phyloP scores from a whole-genome alignment of 2,329 filamentous ascomycete species.

The Albifimbria verrucaria region DNA sequence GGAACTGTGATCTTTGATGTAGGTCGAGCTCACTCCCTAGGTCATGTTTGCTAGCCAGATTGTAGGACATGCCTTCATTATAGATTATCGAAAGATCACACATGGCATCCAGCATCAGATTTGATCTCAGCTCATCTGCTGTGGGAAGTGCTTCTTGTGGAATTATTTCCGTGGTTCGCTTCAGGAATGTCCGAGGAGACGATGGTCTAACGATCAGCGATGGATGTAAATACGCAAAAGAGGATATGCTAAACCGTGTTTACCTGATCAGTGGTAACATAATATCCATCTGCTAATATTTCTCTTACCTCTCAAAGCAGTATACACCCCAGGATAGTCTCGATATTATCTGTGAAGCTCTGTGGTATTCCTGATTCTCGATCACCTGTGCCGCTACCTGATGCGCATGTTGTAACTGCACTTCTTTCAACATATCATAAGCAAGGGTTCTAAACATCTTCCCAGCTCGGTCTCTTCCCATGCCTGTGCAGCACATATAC shows the following conservation, averaged over 20 bases:
- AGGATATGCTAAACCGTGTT: slow-evolving; percentile 11
- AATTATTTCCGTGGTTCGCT: background rate
- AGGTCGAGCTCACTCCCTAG: slow-evolving; percentile 6
- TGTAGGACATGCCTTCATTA: slow-evolving; percentile 11
- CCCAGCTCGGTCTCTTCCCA: slow-evolving; percentile 9
- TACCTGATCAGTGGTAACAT: too few relatives aligned
- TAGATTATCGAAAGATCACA: slow-evolving; percentile 14
- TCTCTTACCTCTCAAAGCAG: slow-evolving; percentile 18
- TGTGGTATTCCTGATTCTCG: background rate
- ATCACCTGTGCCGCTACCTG: background rate
- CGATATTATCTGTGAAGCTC: slow-evolving; percentile 7
- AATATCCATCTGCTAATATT: background rate
- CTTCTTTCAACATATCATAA: slow-evolving; percentile 14
- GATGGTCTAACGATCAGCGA: slow-evolving; percentile 8
- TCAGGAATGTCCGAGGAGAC: slow-evolving; percentile 9
- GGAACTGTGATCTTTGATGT: slow-evolving; percentile 2
- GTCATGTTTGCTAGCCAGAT: slow-evolving; percentile 1
- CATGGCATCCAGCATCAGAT: slow-evolving; percentile 6
- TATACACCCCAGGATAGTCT: slow-evolving; percentile 14
- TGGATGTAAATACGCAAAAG: slow-evolving; percentile 9
- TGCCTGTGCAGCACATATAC: slow-evolving; percentile 11
- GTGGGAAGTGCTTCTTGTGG: background rate
- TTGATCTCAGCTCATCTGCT: slow-evolving; percentile 7
- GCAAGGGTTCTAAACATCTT: slow-evolving; percentile 18
- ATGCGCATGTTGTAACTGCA: slow-evolving; percentile 7